phyloP scores from a whole-genome alignment of 2,329 filamentous ascomycete genomes.

The Pleoardoris graminearum region DNA sequence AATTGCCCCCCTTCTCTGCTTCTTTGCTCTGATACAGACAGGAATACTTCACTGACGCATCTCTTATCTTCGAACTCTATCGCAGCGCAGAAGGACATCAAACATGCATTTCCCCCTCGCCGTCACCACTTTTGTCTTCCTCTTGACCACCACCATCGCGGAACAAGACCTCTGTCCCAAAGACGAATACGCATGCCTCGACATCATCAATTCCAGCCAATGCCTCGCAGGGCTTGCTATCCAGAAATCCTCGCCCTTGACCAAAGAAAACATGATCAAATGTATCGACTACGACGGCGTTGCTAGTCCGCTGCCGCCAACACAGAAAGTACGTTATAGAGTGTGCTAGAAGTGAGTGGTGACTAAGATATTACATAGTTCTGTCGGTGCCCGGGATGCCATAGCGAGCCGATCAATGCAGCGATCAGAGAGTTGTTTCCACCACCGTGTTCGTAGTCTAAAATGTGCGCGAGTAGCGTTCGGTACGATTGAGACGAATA shows the following conservation, averaged over 20 bases:
- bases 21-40: not conserved
- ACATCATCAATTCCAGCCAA: slow-evolving; percentile 29
- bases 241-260: slow-evolving; percentile 14
- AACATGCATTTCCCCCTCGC: slow-evolving; percentile 15
- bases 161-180: slow-evolving; percentile 24
- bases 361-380: slow-evolving; percentile 9
- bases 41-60: not conserved
- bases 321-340: slow-evolving; percentile 20
- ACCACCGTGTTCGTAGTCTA: slow-evolving; percentile 19
- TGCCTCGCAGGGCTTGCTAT: slow-evolving; percentile 25
- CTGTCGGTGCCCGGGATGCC: slow-evolving; percentile 29
- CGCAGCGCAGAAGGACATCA: not conserved
- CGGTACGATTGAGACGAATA: too few species aligned
- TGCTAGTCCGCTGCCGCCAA: slow-evolving; percentile 20
- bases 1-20: not conserved
- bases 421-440: slow-evolving; percentile 23
- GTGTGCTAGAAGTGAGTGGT: not conserved
- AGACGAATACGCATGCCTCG: slow-evolving; percentile 27
- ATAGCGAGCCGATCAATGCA: slow-evolving; percentile 23
- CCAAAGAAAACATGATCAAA: slow-evolving; percentile 22
- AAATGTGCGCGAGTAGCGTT: too few species aligned
- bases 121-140: slow-evolving; percentile 8
- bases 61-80: not conserved
- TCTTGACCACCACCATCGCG: not conserved
- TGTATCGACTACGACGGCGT: slow-evolving; percentile 27